phyloP scores from a whole-genome alignment of 257 asterid genomes.

The Plectranthus barbatus region DNA sequence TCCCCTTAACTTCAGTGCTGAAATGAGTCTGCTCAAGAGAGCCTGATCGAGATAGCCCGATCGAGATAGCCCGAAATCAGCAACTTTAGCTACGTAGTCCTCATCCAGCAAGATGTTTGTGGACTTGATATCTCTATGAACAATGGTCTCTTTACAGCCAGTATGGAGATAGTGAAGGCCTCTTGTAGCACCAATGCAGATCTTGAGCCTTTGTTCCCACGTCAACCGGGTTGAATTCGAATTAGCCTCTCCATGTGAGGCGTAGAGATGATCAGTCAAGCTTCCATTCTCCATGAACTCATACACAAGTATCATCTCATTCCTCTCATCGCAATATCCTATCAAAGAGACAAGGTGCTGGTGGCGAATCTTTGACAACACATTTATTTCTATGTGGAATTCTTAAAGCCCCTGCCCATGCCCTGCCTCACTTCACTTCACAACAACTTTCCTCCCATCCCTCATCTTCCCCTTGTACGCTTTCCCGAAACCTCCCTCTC shows the following conservation, averaged over 20 bases:
- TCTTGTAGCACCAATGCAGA: slow-evolving; percentile 56
- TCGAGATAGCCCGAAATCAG: slow-evolving; percentile 45
- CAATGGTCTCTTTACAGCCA: slow-evolving; percentile 40
- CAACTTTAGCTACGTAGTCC: slow-evolving; percentile 40
- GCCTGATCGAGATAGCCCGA: slow-evolving; percentile 42
- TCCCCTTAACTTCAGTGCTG: slow-evolving; percentile 53
- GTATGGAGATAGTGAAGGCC: slow-evolving; percentile 61
- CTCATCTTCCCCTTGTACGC: slow-evolving; percentile 40
- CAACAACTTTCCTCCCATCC: slow-evolving; percentile 35
- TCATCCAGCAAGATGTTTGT: slow-evolving; percentile 47
- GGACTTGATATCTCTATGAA: slow-evolving; percentile 51
- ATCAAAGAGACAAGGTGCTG: slow-evolving; percentile 49
- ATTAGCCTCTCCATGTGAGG: neutral
- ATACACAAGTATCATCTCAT: slow-evolving; percentile 54
- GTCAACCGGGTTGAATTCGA: slow-evolving; percentile 28
- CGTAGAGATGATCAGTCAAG: slow-evolving; percentile 33
- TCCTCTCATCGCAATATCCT: slow-evolving; percentile 48
- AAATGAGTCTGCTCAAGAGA: slow-evolving; percentile 45
- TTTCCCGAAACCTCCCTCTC: slow-evolving; percentile 47
- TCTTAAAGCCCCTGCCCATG: slow-evolving; percentile 45
- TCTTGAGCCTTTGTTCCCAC: slow-evolving; percentile 49
- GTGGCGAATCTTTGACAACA: slow-evolving; percentile 45
- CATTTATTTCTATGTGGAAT: slow-evolving; percentile 38
- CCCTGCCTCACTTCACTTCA: slow-evolving; percentile 41
- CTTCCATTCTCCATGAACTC: slow-evolving; percentile 49